These are phyloP conservation scores for Periconia sp. DNA, from an alignment of 2,329 filamentous ascomycete genomes.

Conservation along the genomic window DNA sequence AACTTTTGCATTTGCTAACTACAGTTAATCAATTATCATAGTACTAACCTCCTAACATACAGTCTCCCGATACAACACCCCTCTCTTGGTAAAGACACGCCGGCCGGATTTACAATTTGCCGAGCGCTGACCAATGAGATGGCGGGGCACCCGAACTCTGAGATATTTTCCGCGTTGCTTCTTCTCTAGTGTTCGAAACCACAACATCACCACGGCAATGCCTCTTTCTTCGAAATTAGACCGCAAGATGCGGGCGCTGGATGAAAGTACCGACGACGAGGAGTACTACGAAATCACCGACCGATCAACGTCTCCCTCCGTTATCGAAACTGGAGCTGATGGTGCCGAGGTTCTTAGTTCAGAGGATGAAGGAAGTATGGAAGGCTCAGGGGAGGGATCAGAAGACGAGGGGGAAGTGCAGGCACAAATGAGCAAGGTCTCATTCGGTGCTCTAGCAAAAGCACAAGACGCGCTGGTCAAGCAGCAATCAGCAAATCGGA, in stretches of 20 bases:
- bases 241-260: conserved; percentile 38
- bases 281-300: conserved; percentile 45
- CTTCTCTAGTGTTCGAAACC: neutral
- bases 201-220: conserved; percentile 17
- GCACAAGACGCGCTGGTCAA: conserved; percentile 70
- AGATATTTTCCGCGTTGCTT: neutral
- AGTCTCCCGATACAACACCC: no score
- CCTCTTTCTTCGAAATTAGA: conserved; percentile 39
- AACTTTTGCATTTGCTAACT: no score
- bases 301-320: conserved; percentile 41
- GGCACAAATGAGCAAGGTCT: conserved; percentile 62
- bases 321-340: conserved; percentile 44
- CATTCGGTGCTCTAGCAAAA: conserved; percentile 87
- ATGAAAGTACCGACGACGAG: conserved; percentile 41
- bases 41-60: no score
- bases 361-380: conserved; percentile 31
- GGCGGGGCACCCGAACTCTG: conserved; percentile 2
- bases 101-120: neutral
- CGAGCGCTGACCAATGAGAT: neutral
- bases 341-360: conserved; percentile 38
- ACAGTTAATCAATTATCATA: no score
- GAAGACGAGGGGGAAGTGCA: conserved; percentile 47
- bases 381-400: conserved; percentile 30
- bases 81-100: no score
- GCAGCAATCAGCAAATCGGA: conserved; percentile 32